Evolutionary conservation across 2,329 filamentous ascomycete species (phyloP).

Genomic region (Aspergillus sojae): DNA sequence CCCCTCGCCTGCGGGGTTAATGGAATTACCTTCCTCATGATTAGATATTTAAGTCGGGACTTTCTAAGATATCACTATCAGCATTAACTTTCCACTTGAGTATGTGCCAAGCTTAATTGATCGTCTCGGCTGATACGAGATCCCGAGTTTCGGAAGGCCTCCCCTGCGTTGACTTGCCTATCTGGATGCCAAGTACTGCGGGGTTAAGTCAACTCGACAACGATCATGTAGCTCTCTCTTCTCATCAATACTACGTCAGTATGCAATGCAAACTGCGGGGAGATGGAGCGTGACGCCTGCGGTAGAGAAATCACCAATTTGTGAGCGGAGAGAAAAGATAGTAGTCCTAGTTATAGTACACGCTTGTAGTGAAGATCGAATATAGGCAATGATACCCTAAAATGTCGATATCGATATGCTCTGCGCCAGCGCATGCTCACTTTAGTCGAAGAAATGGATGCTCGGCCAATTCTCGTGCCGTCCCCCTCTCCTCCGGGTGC

Average conservation of each 20-base stretch:
- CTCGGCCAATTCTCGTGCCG: slow-evolving; percentile 38
- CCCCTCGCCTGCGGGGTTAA: background rate
- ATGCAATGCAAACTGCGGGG: too few relatives aligned
- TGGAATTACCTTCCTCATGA: background rate
- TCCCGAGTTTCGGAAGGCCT: background rate
- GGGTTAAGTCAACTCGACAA: background rate
- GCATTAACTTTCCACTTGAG: background rate
- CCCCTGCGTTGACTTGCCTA: background rate
- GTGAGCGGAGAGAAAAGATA: background rate
- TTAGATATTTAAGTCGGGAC: background rate
- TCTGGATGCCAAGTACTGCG: background rate
- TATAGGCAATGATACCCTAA: too few relatives aligned
- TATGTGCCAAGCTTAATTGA: background rate
- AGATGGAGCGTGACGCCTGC: background rate
- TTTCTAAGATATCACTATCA: background rate
- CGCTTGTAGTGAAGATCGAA: too few relatives aligned
- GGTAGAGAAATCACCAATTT: background rate
- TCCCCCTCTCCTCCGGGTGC: slow-evolving; percentile 39
- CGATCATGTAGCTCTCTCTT: too few relatives aligned
- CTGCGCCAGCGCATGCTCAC: background rate
- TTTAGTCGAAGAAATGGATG: slow-evolving; percentile 35
- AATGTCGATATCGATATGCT: too few relatives aligned
- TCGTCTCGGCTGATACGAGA: background rate
- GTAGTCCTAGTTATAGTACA: background rate
- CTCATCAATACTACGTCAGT: too few relatives aligned